Conservation (phyloP, 2,329 filamentous ascomycete species). For the Xylariaceae sp. region DNA sequence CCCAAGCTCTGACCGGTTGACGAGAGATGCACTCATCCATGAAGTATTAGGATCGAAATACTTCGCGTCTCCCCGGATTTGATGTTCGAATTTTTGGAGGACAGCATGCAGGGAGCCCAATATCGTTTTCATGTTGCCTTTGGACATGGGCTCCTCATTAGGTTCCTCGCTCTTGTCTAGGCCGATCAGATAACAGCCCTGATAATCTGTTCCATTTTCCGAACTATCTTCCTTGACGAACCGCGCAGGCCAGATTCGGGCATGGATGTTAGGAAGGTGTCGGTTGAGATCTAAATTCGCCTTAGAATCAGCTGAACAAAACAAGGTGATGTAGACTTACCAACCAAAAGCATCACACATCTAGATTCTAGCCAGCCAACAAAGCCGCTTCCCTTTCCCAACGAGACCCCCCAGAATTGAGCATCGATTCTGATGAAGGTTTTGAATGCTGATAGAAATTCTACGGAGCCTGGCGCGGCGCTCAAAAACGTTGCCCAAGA, state of each 20-base stretch:
- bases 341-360: conserved; percentile 54
- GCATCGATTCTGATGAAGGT: conserved; percentile 58
- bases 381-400: conserved; percentile 50
- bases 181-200: conserved; percentile 60
- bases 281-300: conserved; percentile 49
- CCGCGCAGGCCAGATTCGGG: conserved; percentile 59
- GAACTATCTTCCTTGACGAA: conserved; percentile 42
- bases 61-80: conserved; percentile 43
- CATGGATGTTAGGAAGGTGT: conserved; percentile 46
- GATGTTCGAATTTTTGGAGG: conserved; percentile 46
- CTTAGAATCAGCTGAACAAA: conserved; percentile 1
- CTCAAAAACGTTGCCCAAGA: conserved; percentile 45
- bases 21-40: conserved; percentile 45
- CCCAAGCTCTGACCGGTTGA: conserved; percentile 38
- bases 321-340: conserved; percentile 38
- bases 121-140: conserved; percentile 41
- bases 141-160: conserved; percentile 26
- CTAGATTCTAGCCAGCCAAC: conserved; percentile 62
- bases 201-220: conserved; percentile 44
- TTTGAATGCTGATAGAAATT: conserved; percentile 50
- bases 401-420: conserved; percentile 61
- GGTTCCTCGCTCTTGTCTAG: conserved; percentile 39
- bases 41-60: conserved; percentile 47
- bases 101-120: conserved; percentile 42
- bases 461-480: conserved; percentile 31